Conservation (phyloP, 331 rosid genomes). For the Ulmus americana region DNA sequence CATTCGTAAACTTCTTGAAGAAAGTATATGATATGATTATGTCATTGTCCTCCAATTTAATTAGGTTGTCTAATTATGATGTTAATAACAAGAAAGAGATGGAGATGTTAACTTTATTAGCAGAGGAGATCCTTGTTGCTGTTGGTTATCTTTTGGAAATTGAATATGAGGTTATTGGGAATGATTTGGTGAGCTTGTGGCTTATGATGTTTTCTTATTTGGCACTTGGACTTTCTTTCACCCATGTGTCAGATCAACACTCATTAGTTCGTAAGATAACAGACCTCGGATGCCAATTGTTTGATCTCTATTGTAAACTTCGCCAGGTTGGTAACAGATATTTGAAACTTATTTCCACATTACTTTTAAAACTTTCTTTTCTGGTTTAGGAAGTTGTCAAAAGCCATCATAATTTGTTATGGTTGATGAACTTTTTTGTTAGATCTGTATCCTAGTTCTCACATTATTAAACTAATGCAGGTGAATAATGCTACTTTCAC, state of each 20-base stretch:
- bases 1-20: constrained; percentile 66
- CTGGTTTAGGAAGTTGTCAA: background rate
- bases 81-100: constrained; percentile 21
- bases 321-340: constrained; percentile 68
- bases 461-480: constrained; percentile 47
- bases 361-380: background rate
- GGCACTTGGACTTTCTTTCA: constrained; percentile 36
- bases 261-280: constrained; percentile 39
- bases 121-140: constrained; percentile 50
- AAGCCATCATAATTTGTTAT: background rate
- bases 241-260: constrained; percentile 28
- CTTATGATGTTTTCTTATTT: constrained; percentile 49
- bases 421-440: background rate
- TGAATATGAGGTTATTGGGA: constrained; percentile 75
- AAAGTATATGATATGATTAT: constrained; percentile 45
- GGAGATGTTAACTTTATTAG: constrained; percentile 34
- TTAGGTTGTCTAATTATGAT: constrained; percentile 31
- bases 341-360: constrained; percentile 1
- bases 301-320: constrained; percentile 69
- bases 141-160: constrained; percentile 68
- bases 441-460: constrained; percentile 27
- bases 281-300: constrained; percentile 59
- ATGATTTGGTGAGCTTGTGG: constrained; percentile 67
- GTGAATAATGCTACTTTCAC: constrained; percentile 59
- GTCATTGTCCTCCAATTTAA: constrained; percentile 41